Evolutionary conservation across 2,329 filamentous ascomycete genomes (phyloP), one percentile per base, ranked within the genome.

Genomic region (Torrubiellomyces zombiae): DNA sequence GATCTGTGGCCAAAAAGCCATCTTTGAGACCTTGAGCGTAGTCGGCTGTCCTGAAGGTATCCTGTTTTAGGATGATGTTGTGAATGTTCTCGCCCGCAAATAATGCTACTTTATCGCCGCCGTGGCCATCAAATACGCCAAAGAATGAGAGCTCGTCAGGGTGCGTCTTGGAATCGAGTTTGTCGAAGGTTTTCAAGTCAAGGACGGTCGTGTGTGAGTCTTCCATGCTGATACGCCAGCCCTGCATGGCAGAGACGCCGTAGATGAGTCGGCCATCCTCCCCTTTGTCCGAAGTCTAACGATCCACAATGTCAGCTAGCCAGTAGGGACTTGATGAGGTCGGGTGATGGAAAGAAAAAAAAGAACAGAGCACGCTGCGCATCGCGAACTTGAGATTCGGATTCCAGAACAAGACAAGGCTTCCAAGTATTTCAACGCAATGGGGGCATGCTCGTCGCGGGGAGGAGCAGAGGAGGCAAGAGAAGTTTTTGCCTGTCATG

Each of bases 201-300:
- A 98, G 77, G 26, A 95, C 60, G 28, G 79, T 69, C 33, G 80
- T 81, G 58, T 98, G 89, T 35, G 89, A 75, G 51, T 98, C 89
- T 55, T 98, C 89, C 89, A 98, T 98, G 63, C 81, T 93, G 59
- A 98, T 95, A 60, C 89, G 79, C 89, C 89, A 98, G 63, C 89
- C 89, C 58, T 98, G 89, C 89, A 98, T 98, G 56, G 83, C 83
- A 38, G 89, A 98, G 38, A 95, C 74, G 48, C 89, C 89, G 55
- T 80, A 98, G 49, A 89, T 58, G 49, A 93, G 73, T 49, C 81
- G 75, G 38, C 92, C 83, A 79, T 95, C 85, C 59, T 82, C 75
- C 56, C 85, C 85, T 49, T 74, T 74, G 51, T 77, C 75, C 45
- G 89, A 98, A 58, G 74, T 65, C 89, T 95, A 48, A 30, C 14